Conservation (phyloP, 2,329 filamentous ascomycete species). For the Orbilia quercus region DNA sequence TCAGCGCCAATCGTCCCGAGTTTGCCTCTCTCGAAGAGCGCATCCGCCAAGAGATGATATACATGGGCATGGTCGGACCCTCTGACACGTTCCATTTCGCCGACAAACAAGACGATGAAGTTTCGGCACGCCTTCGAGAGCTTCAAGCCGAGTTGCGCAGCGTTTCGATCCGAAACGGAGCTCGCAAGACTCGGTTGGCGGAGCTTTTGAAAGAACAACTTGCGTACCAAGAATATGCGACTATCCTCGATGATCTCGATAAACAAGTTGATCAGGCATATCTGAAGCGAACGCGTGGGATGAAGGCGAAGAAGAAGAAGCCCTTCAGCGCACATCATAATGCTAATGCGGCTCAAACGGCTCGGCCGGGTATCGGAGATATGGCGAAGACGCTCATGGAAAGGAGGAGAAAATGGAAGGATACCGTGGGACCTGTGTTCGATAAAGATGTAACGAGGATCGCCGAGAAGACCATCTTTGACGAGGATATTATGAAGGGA, state of each 20-base stretch:
- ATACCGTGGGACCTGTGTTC: constrained; percentile 89
- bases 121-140: constrained; percentile 86
- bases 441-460: constrained; percentile 71
- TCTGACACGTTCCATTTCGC: constrained; percentile 78
- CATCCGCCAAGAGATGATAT: constrained; percentile 86
- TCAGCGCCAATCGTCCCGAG: constrained; percentile 80
- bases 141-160: constrained; percentile 84
- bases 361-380: constrained; percentile 86
- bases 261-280: constrained; percentile 87
- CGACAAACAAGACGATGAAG: constrained; percentile 90
- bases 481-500: constrained; percentile 57
- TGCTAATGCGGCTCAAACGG: constrained; percentile 69
- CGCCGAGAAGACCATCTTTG: constrained; percentile 59
- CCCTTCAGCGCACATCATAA: constrained; percentile 76
- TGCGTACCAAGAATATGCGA: constrained; percentile 96
- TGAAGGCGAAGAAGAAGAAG: constrained; percentile 95
- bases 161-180: constrained; percentile 87
- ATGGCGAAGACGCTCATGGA: constrained; percentile 93
- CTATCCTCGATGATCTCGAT: constrained; percentile 96
- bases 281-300: constrained; percentile 90
- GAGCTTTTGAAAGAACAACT: constrained; percentile 92
- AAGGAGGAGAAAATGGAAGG: constrained; percentile 85
- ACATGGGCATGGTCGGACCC: constrained; percentile 84
- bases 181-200: constrained; percentile 84
- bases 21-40: constrained; percentile 89